These are phyloP conservation scores for Loxodes magnus DNA, from an alignment of 73 alveolate genomes.

Conservation along the genomic window DNA sequence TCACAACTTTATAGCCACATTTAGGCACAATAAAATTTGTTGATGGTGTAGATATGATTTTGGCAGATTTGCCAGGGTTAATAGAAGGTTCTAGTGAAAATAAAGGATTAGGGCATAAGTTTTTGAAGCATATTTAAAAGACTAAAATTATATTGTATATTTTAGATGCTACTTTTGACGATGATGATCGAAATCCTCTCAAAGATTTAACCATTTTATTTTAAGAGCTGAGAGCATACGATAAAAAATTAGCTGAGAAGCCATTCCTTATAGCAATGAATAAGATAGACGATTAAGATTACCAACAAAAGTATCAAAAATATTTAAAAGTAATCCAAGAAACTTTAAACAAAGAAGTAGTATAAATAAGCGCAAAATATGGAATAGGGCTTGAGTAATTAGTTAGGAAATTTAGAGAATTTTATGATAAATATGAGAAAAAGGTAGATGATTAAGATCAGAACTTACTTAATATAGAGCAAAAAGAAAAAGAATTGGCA, in stretches of 20 bases:
- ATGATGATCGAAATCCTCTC: slow-evolving; percentile 13
- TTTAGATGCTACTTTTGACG: slow-evolving; percentile 16
- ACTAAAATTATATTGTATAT: slow-evolving; percentile 47
- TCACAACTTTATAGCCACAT: slow-evolving; percentile 90
- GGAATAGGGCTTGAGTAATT: slow-evolving; percentile 30
- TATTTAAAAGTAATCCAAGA: slow-evolving; percentile 7
- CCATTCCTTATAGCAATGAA: slow-evolving; percentile 36
- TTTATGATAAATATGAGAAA: not conserved
- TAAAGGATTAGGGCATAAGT: slow-evolving; percentile 88
- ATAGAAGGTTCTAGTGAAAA: slow-evolving; percentile 82
- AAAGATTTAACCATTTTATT: slow-evolving; percentile 21
- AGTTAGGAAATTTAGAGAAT: slow-evolving; percentile 14
- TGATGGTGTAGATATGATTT: slow-evolving; percentile 52
- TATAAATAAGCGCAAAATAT: slow-evolving; percentile 31
- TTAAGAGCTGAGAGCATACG: slow-evolving; percentile 24
- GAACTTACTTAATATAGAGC: no score
- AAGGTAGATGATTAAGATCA: no score
- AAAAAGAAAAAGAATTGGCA: no score
- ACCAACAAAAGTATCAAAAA: no score
- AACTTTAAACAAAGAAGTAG: slow-evolving; percentile 5
- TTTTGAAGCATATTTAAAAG: slow-evolving; percentile 80
- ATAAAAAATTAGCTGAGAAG: slow-evolving; percentile 19
- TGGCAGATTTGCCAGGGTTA: slow-evolving; percentile 92
- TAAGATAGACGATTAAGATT: slow-evolving; percentile 34
- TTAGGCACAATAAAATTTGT: slow-evolving; percentile 55